Base-by-base conservation (phyloP, 345 rosid genomes). In the Brassica cretica region DNA sequence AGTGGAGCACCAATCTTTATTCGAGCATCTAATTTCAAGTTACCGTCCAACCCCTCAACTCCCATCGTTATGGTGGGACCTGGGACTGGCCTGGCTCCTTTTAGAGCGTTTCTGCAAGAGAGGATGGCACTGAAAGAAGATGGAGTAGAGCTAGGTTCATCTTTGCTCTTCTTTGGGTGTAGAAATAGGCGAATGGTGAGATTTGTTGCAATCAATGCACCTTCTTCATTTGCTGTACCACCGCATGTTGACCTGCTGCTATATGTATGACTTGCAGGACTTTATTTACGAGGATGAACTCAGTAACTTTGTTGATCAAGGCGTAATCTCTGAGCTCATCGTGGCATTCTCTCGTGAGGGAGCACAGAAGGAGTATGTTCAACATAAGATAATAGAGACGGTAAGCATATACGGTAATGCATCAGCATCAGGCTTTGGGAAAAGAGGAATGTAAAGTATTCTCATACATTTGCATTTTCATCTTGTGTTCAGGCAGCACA, bases 291-390 rank as follows among this genome's bases (percentile, higher is more conserved):
- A 93, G 81, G 93, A 93, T 8, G 99, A 95, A 79, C 97, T 95
- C 80, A 81, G 82, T 69, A 81, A 85, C 74, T 91, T 86, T 75
- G 96, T 85, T 30, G 87, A 87, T 74, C 80, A 76, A 35, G 97
- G 97, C 60, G 91, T 86, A 3, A 82, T 95, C 29, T 91, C 99
- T 66, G 98, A 91, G 80, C 84, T 95, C 76, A 59, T 87, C 8
- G 84, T 95, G 66, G 98, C 98, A 62, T 95, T 95, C 86, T 95
- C 99, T n/a, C 95, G 99, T 8, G 97, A 93, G 76, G 99, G 99
- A 70, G 88, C 94, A 12, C 85, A 82, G 61, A 95, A 95, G 85
- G 91, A 95, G 63, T 95, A 95, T 44, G 99, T 93, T 75, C 99
- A 95, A 78, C 97, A 95, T 82, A 93, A 90, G 83, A 90, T 95